Conservation (phyloP, 1,284 basidiomycete species). For the Nidula niveotomentosa region DNA sequence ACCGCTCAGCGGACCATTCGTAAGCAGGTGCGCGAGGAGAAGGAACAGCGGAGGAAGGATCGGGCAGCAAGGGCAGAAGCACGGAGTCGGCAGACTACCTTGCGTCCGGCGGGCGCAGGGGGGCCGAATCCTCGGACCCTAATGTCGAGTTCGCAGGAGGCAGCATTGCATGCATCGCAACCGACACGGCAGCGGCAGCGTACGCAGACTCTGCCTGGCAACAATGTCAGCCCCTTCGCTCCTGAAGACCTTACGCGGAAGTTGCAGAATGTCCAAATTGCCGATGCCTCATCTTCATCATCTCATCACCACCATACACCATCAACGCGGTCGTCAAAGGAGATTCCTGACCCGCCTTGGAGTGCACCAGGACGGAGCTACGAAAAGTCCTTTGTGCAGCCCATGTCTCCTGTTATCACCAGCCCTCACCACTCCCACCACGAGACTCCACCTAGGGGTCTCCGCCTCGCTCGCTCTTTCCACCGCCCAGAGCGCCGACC, state of each 20-base stretch:
- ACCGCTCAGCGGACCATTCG: constrained; percentile 77
- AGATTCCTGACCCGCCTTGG: neutral
- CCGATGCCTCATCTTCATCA: constrained; percentile 12
- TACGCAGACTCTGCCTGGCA: constrained; percentile 46
- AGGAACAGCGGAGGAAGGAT: constrained; percentile 54
- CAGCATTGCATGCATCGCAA: constrained; percentile 33
- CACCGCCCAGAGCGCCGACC: constrained; percentile 38
- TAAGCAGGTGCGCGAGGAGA: constrained; percentile 65
- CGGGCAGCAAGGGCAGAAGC: constrained; percentile 31
- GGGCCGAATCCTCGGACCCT: constrained; percentile 11
- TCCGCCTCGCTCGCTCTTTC: constrained; percentile 60
- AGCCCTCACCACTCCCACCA: constrained; percentile 18
- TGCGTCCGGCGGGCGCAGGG: constrained; percentile 32
- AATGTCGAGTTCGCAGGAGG: constrained; percentile 37
- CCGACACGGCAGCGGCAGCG: constrained; percentile 30
- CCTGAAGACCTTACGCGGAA: constrained; percentile 60
- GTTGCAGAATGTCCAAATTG: constrained; percentile 49
- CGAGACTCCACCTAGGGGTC: constrained; percentile 18
- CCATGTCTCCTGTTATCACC: neutral
- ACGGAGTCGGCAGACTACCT: constrained; percentile 27
- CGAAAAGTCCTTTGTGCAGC: neutral
- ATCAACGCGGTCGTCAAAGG: neutral
- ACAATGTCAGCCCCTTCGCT: constrained; percentile 39
- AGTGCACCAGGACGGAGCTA: neutral
- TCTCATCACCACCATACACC: neutral